Evolutionary conservation across 805 yeast genomes (phyloP), one percentile per base, ranked within the genome.

Genomic region (Candida saitoana): DNA sequence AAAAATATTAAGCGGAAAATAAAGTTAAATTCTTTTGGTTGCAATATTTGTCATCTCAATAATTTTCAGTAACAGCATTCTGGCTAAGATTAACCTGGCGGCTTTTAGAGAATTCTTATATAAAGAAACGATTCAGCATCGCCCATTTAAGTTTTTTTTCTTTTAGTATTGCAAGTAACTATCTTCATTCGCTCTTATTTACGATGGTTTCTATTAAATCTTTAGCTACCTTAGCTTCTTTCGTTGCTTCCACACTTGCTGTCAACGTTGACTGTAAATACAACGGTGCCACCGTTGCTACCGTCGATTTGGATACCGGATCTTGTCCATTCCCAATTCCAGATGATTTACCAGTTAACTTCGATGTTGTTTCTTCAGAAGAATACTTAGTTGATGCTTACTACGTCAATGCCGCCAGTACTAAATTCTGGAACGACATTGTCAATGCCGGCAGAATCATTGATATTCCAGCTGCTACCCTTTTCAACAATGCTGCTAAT

Each of bases 261-360:
- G 32, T 46, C 33, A 55, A 63, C 43, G 74, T 67, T 34, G 68
- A 60, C 27, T 68, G 74, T 56, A 49, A 56, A 34, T 65, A 65
- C 34, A 50, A 61, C 48, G 72, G 71, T 47, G 54, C 27, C 22
- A 42, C 54, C 31, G 59, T 56, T 33, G 63, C 66, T 18, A 55
- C 57, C 32, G 74, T 68, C 29, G 71, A 65, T 55, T 59, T 59
- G 48, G 72, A 60, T 42, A 60, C 73, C 34, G 74, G 71, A 44
- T 43, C 42, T 5, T 68, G 74, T 57, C 60, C 65, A 36, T 67
- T 67, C 63, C 46, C 60, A 17, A 46, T 68, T 39, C 71, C 70
- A 44, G 39, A 49, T 2, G 5, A 38, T 20, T 58, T 47, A 37
- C 65, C 69, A 32, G 44, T 43, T 30, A 53, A 52, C 46, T 66